Evolutionary conservation across 2,329 filamentous ascomycete genomes (phyloP).

Genomic region (Aspergillus udagawae): DNA sequence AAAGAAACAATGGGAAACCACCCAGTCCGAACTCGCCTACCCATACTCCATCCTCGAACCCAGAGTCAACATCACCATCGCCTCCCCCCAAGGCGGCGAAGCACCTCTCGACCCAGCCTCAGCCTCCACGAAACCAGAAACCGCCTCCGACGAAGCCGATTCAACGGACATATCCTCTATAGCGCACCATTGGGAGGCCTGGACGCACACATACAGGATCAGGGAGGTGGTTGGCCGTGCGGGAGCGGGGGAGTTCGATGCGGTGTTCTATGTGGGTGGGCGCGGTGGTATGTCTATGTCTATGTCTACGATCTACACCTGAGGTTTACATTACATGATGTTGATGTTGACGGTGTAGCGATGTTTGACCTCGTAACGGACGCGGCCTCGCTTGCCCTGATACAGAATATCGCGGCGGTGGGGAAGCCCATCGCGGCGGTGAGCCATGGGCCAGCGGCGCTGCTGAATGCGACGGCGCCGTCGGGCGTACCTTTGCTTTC

Average conservation of each 20-base stretch:
- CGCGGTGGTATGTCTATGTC: slow-evolving; percentile 44
- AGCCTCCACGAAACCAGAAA: slow-evolving; percentile 43
- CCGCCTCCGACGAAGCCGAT: slow-evolving; percentile 48
- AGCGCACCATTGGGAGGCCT: slow-evolving; percentile 52
- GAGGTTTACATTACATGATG: neutral
- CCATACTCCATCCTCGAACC: slow-evolving; percentile 54
- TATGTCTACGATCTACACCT: neutral
- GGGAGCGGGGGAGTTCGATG: slow-evolving; percentile 56
- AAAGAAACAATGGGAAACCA: neutral
- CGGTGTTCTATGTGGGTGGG: slow-evolving; percentile 54
- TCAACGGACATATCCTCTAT: slow-evolving; percentile 45
- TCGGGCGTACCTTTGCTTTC: slow-evolving; percentile 42
- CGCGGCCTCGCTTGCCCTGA: slow-evolving; percentile 38
- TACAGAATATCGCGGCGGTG: slow-evolving; percentile 43
- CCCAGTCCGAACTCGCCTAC: slow-evolving; percentile 56
- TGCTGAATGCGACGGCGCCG: slow-evolving; percentile 42
- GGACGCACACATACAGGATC: slow-evolving; percentile 58
- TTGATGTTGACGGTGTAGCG: slow-evolving; percentile 18
- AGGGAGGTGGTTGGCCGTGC: slow-evolving; percentile 52
- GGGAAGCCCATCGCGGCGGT: slow-evolving; percentile 47
- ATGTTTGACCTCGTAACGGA: slow-evolving; percentile 48
- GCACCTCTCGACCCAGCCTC: slow-evolving; percentile 57
- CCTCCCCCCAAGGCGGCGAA: slow-evolving; percentile 56
- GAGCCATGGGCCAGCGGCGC: slow-evolving; percentile 46
- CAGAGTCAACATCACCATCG: slow-evolving; percentile 51